Evolutionary conservation across 148 eudicot species (phyloP), one percentile per base, ranked within the genome.

Genomic region (Cornus suecica): DNA sequence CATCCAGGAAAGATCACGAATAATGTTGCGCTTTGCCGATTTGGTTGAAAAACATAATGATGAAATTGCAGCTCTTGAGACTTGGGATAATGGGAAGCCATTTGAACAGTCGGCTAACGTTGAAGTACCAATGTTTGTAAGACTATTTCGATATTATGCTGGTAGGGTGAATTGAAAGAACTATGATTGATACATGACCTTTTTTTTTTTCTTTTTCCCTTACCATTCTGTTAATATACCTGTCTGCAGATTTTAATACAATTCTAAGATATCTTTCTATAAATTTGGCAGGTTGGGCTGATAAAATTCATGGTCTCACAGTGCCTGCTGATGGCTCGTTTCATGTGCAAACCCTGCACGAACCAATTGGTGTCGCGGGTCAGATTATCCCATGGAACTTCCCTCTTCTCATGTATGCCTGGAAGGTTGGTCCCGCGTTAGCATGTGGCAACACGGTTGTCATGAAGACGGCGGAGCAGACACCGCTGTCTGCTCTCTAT

Each of bases 311-410:
- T n/a, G 92, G 92, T 26, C 85, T 89, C 26, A 89, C 92, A 16
- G 83, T 85, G 52, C 92, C 87, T 30, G 84, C 86, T 30, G 92
- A 89, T 80, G 90, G 92, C 34, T 84, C 85, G 0, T 77, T 79
- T 45, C 90, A 87, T 48, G 83, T 79, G 16, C 90, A 85, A 62
- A 85, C 84, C 31, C 77, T 87, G 66, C 92, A 87, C 22, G 92
- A 89, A 72, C 90, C 92, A 14, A 83, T 89, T 27, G 92, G 92
- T 26, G 92, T 89, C 64, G 87, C 80, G 2, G 90, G 87, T 29
- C 92, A 89, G 78, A 89, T 89, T 45, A 83, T 89, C 81, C 92
- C 92, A 8, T 89, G 92, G 92, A 89, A 89, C 74, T 89, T 89
- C 41, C 92, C 90, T 0, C 92, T 89, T 77, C 79, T 89, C 71